Base-by-base conservation (phyloP, 495 filamentous ascomycete genomes). In the Oidiodendron maius region DNA sequence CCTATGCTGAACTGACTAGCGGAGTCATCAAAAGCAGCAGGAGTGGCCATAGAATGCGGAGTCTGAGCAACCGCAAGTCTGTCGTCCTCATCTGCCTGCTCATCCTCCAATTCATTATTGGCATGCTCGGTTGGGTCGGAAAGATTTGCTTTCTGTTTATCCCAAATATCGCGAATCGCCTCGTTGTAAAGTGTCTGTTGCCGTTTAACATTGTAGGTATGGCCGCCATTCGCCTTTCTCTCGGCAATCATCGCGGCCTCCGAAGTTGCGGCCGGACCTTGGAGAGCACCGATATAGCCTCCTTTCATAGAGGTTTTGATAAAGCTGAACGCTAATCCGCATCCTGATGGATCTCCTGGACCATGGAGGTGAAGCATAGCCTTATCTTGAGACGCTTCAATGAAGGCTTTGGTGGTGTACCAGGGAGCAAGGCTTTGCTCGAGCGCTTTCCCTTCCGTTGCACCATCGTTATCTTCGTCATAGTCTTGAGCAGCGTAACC, bases 221-320 rank as follows among this genome's bases (percentile, higher is more conserved):
- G 93, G 2, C 93, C 91, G 26, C 90, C 89, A 51, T 91, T 87
- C 21, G 93, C 90, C 59, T 95, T 94, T 74, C 51, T 75, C 73
- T 23, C 73, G 46, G 75, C 72, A 46, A 71, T 70, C 20, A 76
- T 76, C 40, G 74, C 75, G 48, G 77, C 74, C 46, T 87, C 86
- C 32, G 95, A 79, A 50, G 88, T 94, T 40, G 94, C 88, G 32
- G 85, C 77, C 2, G 89, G 86, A 55, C 89, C 91, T 57, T 96
- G 89, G 9, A 91, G 86, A 48, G 89, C 75, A 24, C 89, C 86
- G 57, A 94, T 87, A 68, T 93, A 99, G 2, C 93, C 93, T 39
- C 93, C 93, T 64, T 99, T 99, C 93, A 99, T 99, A 11, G 87
- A 94, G 0, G 89, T 96, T 58, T 90, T 87, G 55, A 99, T 84